Evolutionary conservation across 139 green algal species (phyloP), one percentile per base, ranked within the genome.

Genomic region (Volvox africanus): DNA sequence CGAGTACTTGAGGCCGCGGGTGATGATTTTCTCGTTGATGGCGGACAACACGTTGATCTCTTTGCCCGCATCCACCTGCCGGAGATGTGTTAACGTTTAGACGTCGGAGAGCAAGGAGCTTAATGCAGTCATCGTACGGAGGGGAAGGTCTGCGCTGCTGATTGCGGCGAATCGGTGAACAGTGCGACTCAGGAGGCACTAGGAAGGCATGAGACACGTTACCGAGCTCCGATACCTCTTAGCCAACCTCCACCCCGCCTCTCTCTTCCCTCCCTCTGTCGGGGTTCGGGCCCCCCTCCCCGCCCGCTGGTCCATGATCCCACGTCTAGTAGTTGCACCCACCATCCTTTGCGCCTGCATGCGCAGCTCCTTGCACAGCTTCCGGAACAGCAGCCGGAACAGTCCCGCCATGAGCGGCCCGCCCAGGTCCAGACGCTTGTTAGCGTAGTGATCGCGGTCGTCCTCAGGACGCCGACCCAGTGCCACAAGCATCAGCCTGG

Each of bases 381-480:
- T 99, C 79, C 98, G 93, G 95, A 99, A 99, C 21, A 99, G 97
- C 95, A 95, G 93, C 50, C 96, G 89, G 93, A 99, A 99, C 5
- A 99, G 95, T 81, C 91, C 92, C 50, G 97, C 97, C 89, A 99
- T 93, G 91, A 99, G 94, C 0, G 96, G 96, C 24, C 97, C 97
- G 1, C 96, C 96, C 92, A 98, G 83, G 95, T 99, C 98, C 89
- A 99, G 94, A 26, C 98, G 96, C 95, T 99, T 99, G 97, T 99
- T 99, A 81, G 95, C 96, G 90, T 99, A 99, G 96, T 99, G 98
- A 92, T 99, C 98, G 6, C 98, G 96, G 93, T 99, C 98, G 88
- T 99, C 98, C 92, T 99, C 95, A 36, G 76, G 19, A 16, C 92
- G 75, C 94, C 79, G 32, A 88, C 83, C 87, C 82, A 99, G 93